Evolutionary conservation across 2,329 filamentous ascomycete genomes (phyloP).

Genomic region (Colletotrichum tropicicola): DNA sequence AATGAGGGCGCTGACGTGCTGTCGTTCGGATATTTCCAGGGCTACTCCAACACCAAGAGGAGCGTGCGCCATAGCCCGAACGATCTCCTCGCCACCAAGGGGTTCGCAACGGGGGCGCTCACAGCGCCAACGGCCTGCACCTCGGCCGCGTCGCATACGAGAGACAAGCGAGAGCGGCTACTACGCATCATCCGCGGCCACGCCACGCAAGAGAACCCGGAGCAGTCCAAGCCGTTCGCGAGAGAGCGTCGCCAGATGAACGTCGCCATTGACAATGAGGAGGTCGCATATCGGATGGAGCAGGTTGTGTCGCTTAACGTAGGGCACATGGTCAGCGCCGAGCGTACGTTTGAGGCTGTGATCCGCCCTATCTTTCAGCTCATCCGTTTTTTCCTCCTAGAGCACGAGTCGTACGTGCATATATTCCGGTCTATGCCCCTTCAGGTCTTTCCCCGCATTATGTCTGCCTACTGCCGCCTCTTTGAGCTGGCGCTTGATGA

Average conservation of each 20-base stretch:
- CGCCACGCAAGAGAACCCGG: not conserved
- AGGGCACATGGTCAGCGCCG: not conserved
- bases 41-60: constrained; percentile 28
- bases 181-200: not conserved
- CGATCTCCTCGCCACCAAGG: constrained; percentile 10
- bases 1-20: constrained; percentile 23
- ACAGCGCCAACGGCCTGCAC: constrained; percentile 4
- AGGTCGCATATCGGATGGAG: constrained; percentile 18
- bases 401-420: constrained; percentile 11
- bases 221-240: constrained; percentile 13
- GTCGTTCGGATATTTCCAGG: constrained; percentile 25
- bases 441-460: not conserved
- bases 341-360: constrained; percentile 12
- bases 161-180: constrained; percentile 1
- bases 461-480: constrained; percentile 7
- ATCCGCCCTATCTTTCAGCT: constrained; percentile 26
- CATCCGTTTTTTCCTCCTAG: constrained; percentile 23
- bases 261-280: not conserved
- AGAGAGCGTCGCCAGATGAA: constrained; percentile 3
- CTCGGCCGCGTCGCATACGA: not conserved
- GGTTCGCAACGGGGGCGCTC: constrained; percentile 9
- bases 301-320: constrained; percentile 16
- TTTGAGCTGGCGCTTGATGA: constrained; percentile 13
- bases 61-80: constrained; percentile 9
- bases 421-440: constrained; percentile 10